Evolutionary conservation across 2,329 filamentous ascomycete genomes (phyloP).

Genomic region (Xylaria hypoxylon): DNA sequence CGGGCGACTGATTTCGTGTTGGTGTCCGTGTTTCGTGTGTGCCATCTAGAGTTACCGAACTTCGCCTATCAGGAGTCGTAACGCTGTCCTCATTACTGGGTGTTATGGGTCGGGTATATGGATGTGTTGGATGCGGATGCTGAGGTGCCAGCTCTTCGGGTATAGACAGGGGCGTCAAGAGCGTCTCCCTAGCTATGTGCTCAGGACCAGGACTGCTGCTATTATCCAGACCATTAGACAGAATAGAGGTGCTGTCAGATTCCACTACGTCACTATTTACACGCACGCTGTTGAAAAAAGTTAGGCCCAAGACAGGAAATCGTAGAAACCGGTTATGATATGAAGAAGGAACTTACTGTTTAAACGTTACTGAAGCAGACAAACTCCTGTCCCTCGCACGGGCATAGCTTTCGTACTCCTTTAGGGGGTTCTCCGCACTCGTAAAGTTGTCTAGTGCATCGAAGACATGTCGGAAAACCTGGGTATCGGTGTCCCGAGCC

Average conservation of each 20-base stretch:
- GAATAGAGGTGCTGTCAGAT: constrained; percentile 46
- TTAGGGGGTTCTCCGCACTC: constrained; percentile 66
- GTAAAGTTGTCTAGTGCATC: constrained; percentile 83
- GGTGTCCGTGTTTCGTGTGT: constrained; percentile 30
- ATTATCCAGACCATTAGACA: constrained; percentile 45
- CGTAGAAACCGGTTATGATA: not conserved
- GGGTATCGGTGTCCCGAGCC: constrained; percentile 83
- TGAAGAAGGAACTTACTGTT: constrained; percentile 45
- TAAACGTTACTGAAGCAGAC: constrained; percentile 51
- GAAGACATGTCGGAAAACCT: constrained; percentile 93
- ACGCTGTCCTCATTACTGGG: constrained; percentile 40
- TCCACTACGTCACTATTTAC: constrained; percentile 48
- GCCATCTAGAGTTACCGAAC: constrained; percentile 36
- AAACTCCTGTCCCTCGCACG: constrained; percentile 64
- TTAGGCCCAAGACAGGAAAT: constrained; percentile 9
- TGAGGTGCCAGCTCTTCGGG: constrained; percentile 31
- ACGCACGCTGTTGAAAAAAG: constrained; percentile 37
- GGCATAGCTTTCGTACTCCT: constrained; percentile 70
- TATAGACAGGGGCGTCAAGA: constrained; percentile 25
- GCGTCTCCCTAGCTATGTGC: constrained; percentile 48
- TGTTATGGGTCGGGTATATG: constrained; percentile 37
- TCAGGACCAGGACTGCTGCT: constrained; percentile 28
- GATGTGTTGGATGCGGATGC: constrained; percentile 35
- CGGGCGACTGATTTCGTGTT: constrained; percentile 10
- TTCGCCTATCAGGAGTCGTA: constrained; percentile 37